Percentiles rank a stretch among this genome's conserved stretches.
phyloP scores from a whole-genome alignment of 345 rosid genomes.

The Triadica sebifera region DNA sequence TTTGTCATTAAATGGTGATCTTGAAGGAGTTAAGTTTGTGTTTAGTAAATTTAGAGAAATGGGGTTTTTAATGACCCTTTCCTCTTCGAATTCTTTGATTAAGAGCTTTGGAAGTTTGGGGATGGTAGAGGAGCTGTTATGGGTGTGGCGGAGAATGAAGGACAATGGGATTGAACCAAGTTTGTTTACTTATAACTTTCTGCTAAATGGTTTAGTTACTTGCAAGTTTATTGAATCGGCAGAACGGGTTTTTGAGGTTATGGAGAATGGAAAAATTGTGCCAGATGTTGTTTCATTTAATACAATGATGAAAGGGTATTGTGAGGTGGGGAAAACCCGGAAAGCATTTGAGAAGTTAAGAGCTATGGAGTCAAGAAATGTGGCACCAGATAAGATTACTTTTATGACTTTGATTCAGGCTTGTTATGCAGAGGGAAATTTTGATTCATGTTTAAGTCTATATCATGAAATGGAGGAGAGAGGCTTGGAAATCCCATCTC shows the following conservation, averaged over 20 bases:
- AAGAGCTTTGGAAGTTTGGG: conserved; percentile 78
- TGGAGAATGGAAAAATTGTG: conserved; percentile 62
- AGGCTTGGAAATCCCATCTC: conserved; percentile 64
- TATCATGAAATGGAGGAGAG: conserved; percentile 88
- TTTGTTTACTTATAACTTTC: conserved; percentile 66
- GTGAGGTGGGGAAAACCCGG: conserved; percentile 61
- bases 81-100: conserved; percentile 58
- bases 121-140: conserved; percentile 87
- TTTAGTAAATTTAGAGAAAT: conserved; percentile 42
- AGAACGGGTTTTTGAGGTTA: conserved; percentile 68
- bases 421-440: conserved; percentile 63
- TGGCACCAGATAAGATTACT: conserved; percentile 80
- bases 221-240: conserved; percentile 70
- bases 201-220: conserved; percentile 73
- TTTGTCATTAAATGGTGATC: conserved; percentile 44
- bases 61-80: conserved; percentile 53
- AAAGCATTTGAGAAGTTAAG: conserved; percentile 62
- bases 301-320: conserved; percentile 83
- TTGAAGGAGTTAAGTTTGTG: conserved; percentile 46
- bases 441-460: conserved; percentile 61
- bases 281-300: conserved; percentile 76
- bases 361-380: conserved; percentile 60
- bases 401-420: conserved; percentile 82
- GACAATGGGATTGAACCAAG: conserved; percentile 79
- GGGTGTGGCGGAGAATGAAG: conserved; percentile 91